Base-by-base conservation (phyloP, 208 protist species). In the Crithidia brevicula region DNA sequence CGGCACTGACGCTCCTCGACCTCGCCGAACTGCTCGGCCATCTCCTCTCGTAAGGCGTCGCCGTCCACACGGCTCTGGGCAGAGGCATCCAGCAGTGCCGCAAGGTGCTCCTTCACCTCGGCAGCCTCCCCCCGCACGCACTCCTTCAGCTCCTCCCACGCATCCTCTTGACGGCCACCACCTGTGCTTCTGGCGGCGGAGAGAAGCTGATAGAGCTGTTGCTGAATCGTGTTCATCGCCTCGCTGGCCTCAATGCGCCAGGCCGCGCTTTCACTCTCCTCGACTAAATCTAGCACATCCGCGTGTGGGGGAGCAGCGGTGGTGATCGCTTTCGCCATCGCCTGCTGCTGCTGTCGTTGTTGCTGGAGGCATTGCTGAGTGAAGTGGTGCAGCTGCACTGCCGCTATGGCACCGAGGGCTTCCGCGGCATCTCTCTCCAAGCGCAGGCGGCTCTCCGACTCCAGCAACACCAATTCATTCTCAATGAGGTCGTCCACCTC, bases 401-500 rank as follows among this genome's bases (percentile, higher is more conserved):
- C 3, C 27, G 43, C 20, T 1, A 63, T 16, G 1, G 30, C 53
- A 18, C 7, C 31, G 31, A 45, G 56, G n/a, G 54, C 58, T 13
- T 77, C 73, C 1, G 69, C 47, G 6, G 58, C 72, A 23, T 85
- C 72, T 13, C 50, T 31, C 65, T 76, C 72, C 28, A 92, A 28
- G 9, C 23, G 51, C 25, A 50, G 23, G 16, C 87, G 81, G 28
- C 43, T 60, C 33, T 53, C 73, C n/a, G 58, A 54, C 52, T 94
- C 82, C 38, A 72, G 67, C 31, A 91, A 61, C 13, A 68, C n/a
- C 42, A 91, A 22, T 45, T 91, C 88, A 16, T 60, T 77, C 16
- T 61, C 51, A 11, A 90, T 74, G 30, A 94, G 61, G 54, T 90
- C 81, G 47, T 94, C 85, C 47, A 94, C 77, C 60, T 91, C 85